Percentiles rank a stretch among this genome's conserved stretches.
phyloP scores from a whole-genome alignment of 2,329 filamentous ascomycete genomes.

The Paecilomyces sp. region DNA sequence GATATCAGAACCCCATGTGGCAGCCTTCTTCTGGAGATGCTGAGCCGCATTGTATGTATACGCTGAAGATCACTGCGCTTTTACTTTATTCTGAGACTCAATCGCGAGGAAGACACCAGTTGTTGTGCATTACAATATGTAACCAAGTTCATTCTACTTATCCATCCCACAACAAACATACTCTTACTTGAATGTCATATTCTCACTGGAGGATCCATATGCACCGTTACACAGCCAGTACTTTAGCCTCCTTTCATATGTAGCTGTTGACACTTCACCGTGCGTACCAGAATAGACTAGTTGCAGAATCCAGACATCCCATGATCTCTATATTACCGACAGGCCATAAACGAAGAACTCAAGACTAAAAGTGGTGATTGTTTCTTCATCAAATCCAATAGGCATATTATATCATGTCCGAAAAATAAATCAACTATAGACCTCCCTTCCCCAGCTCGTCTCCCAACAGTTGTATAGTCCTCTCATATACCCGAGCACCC shows the following conservation, averaged over 20 bases:
- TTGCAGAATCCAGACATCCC: background rate
- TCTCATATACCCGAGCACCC: slow-evolving; percentile 70
- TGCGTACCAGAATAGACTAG: background rate
- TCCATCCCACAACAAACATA: background rate
- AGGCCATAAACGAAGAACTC: background rate
- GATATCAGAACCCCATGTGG: background rate
- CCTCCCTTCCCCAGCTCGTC: slow-evolving; percentile 51
- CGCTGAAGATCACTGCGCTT: too few species aligned
- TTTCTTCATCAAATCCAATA: background rate
- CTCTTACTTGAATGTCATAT: background rate
- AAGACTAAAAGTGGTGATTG: background rate
- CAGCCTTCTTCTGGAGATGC: background rate
- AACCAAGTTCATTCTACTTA: background rate
- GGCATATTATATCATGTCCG: background rate
- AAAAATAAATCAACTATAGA: slow-evolving; percentile 6
- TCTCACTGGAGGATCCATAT: too few species aligned
- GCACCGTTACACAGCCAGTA: too few species aligned
- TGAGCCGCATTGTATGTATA: background rate
- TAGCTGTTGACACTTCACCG: background rate
- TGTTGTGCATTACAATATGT: background rate
- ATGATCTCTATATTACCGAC: background rate
- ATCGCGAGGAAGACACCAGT: too few species aligned
- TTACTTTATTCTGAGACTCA: too few species aligned
- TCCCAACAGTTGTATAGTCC: slow-evolving; percentile 67
- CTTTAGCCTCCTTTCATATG: too few species aligned